Evolutionary conservation across 208 protist genomes (phyloP).

Genomic region (Tritrichomonas foetus): DNA sequence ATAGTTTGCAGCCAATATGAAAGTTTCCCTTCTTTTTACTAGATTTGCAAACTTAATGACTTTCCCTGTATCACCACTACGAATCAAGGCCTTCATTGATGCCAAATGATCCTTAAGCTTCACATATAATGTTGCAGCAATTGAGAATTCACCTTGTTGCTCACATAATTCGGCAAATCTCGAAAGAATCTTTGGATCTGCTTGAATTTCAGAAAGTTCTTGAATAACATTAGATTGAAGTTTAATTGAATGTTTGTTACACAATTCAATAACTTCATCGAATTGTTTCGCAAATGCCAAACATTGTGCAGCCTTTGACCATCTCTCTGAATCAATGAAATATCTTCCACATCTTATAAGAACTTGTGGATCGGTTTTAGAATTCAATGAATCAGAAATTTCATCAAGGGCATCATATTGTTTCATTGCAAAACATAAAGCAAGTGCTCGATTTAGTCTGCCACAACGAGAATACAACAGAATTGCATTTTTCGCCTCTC

Average conservation of each 20-base stretch:
- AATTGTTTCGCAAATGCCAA: not conserved
- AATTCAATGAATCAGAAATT: not conserved
- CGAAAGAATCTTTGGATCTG: not conserved
- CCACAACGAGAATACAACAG: not conserved
- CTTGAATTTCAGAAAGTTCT: not conserved
- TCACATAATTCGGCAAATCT: not conserved
- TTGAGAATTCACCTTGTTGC: not conserved
- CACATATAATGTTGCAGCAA: not conserved
- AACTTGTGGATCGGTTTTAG: not conserved
- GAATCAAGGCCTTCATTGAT: not conserved
- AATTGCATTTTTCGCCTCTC: not conserved
- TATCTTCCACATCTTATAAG: conserved; percentile 3
- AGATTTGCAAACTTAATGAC: conserved; percentile 31
- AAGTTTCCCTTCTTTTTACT: not conserved
- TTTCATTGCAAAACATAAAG: not conserved
- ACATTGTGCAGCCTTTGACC: conserved; percentile 30
- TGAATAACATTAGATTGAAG: not conserved
- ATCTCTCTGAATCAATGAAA: not conserved
- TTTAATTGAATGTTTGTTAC: not conserved
- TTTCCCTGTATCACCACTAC: not conserved
- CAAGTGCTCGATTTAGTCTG: not conserved
- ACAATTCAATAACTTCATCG: not conserved
- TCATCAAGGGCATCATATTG: conserved; percentile 15
- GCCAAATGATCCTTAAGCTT: not conserved
- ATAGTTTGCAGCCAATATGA: conserved; percentile 18